These are phyloP conservation scores for Gossypium anomalum DNA, from an alignment of 345 rosid genomes.

Conservation along the genomic window DNA sequence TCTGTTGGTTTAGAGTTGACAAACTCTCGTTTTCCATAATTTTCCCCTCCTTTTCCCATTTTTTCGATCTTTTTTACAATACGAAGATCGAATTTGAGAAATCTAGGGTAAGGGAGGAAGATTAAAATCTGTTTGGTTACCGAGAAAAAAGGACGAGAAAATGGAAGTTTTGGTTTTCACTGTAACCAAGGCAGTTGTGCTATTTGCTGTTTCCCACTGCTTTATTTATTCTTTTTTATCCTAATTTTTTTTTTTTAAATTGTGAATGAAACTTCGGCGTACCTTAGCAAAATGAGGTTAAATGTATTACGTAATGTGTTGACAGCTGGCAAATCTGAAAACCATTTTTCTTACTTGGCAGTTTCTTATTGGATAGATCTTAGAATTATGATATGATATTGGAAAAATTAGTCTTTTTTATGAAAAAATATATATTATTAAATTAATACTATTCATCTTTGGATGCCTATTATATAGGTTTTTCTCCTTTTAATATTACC, in stretches of 20 bases:
- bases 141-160: background rate
- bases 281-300: background rate
- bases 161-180: background rate
- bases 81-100: background rate
- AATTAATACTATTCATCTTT: background rate
- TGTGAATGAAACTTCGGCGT: background rate
- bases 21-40: slow-evolving; percentile 20
- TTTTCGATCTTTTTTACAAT: background rate
- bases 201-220: background rate
- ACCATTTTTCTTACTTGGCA: background rate
- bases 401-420: background rate
- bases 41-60: slow-evolving; percentile 61
- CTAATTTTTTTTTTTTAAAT: background rate
- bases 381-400: background rate
- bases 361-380: background rate
- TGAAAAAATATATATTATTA: background rate
- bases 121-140: background rate
- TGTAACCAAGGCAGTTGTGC: background rate
- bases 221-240: background rate
- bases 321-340: background rate
- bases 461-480: no score
- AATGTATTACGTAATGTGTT: background rate
- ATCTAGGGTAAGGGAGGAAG: background rate
- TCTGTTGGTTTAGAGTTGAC: slow-evolving; percentile 1
- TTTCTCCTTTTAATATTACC: background rate